Base-by-base conservation (phyloP, 176 grass and related monocot genomes). In the Triticum timopheevii region DNA sequence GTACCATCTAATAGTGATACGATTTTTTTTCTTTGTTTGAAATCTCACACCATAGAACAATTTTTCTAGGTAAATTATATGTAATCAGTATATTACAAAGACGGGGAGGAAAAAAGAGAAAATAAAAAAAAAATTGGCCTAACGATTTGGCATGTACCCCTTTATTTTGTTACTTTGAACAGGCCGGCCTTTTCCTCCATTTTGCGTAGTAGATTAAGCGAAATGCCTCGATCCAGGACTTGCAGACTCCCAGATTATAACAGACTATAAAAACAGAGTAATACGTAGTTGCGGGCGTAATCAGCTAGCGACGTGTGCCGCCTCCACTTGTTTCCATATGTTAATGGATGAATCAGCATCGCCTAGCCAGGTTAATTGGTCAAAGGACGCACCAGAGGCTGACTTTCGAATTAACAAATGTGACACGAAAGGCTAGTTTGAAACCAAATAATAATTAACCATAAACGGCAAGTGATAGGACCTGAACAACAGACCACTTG, bases 281-380 rank as follows among this genome's bases (percentile, higher is more conserved):
- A 33, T 40, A 2, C 13, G 52, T 54, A 20, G 13, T 25, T 67
- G 52, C 52, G 17, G 16, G 58, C 84, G 65, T 82, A 86, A 90
- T 86, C 31, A 71, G 64, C 30, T 78, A 72, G 72, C 39, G 72
- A 90, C 61, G 10, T 66, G 62, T 90, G 73, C 84, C 54, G 64
- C 73, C 78, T 78, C 39, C 56, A 42, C 64, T 90, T 78, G 78
- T 82, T 86, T 62, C n/a, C 54, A 31, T 71, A 65, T 77, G 71
- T 77, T 78, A 83, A 78, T 31, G 28, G 3, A 83, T 11, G 8
- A 65, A 25, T 75, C 23, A 83, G n/a, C 45, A 50, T 78, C 64
- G 64, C 73, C 16, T 79, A n/a, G 45, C 45, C 6, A 27, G 49
- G 45, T 15, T 73, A 33, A 40, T 56, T 80, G 87, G 87, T 85